Percentiles rank a stretch among this genome's conserved stretches.
Evolutionary conservation across 352 stramenopile genomes (phyloP).

Genomic region (Globisporangium barbulae): DNA sequence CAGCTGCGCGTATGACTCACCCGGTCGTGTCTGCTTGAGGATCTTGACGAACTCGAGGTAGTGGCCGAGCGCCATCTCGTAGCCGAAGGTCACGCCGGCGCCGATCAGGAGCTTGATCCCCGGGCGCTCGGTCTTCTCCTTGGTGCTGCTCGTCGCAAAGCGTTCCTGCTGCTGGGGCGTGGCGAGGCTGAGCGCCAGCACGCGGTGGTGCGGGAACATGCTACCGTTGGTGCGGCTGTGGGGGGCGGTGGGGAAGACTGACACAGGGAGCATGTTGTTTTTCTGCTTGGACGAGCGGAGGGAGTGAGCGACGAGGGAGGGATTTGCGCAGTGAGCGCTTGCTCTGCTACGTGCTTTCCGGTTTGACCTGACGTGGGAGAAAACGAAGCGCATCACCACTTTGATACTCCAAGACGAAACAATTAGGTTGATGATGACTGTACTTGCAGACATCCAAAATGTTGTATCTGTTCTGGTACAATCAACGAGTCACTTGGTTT

Average conservation of each 20-base stretch:
- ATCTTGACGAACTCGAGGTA: constrained; percentile 95
- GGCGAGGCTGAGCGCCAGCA: constrained; percentile 23
- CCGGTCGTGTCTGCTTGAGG: constrained; percentile 87
- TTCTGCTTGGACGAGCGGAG: neutral
- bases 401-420: too few relatives aligned
- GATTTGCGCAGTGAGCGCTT: neutral
- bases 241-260: constrained; percentile 10
- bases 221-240: neutral
- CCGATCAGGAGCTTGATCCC: constrained; percentile 83
- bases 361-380: neutral
- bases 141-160: constrained; percentile 9
- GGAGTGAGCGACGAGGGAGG: too few relatives aligned
- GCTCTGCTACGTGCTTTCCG: neutral
- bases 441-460: too few relatives aligned
- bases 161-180: constrained; percentile 12
- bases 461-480: too few relatives aligned
- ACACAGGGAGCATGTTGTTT: constrained; percentile 11
- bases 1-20: constrained; percentile 77
- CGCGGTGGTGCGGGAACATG: constrained; percentile 4
- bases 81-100: constrained; percentile 80
- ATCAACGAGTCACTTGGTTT: too few relatives aligned
- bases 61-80: constrained; percentile 88
- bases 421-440: too few relatives aligned
- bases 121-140: constrained; percentile 43
- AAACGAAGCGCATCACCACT: too few relatives aligned